Percentiles rank a stretch among this genome's conserved stretches.
These are phyloP conservation scores for Aspergillus japonicus DNA, from an alignment of 2,329 filamentous ascomycete genomes.

Conservation along the genomic window DNA sequence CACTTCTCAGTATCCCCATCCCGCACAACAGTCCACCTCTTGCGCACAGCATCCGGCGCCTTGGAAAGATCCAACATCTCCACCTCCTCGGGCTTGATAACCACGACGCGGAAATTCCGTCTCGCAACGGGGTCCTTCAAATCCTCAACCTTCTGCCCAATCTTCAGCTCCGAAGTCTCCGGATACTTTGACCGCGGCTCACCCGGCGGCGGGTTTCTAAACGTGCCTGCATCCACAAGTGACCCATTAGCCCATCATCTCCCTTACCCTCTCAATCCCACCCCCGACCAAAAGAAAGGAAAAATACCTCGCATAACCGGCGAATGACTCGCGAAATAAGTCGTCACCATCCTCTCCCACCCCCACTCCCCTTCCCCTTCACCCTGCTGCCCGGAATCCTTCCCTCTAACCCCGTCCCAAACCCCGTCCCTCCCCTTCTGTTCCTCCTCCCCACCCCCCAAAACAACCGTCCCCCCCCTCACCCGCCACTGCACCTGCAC, in stretches of 20 bases:
- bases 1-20: slow-evolving; percentile 51
- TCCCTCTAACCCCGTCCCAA: slow-evolving; percentile 33
- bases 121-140: slow-evolving; percentile 69
- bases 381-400: no score
- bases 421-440: slow-evolving; percentile 55
- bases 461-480: slow-evolving; percentile 70
- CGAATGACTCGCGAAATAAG: slow-evolving; percentile 84
- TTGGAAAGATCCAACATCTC: slow-evolving; percentile 72
- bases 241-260: background rate
- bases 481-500: slow-evolving; percentile 80
- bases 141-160: slow-evolving; percentile 66
- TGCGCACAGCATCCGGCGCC: slow-evolving; percentile 61
- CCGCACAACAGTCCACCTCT: slow-evolving; percentile 62
- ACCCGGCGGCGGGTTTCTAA: slow-evolving; percentile 71
- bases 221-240: slow-evolving; percentile 53
- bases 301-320: slow-evolving; percentile 70
- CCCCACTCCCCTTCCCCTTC: slow-evolving; percentile 51
- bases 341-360: slow-evolving; percentile 76
- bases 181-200: slow-evolving; percentile 55
- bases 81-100: slow-evolving; percentile 77
- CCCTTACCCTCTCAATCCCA: background rate
- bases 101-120: slow-evolving; percentile 78
- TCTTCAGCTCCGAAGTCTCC: slow-evolving; percentile 44
- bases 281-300: background rate
- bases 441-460: slow-evolving; percentile 59